Evolutionary conservation across 2,329 filamentous ascomycete species (phyloP), one percentile per base, ranked within the genome.

Genomic region (Ophiostoma ulmi): DNA sequence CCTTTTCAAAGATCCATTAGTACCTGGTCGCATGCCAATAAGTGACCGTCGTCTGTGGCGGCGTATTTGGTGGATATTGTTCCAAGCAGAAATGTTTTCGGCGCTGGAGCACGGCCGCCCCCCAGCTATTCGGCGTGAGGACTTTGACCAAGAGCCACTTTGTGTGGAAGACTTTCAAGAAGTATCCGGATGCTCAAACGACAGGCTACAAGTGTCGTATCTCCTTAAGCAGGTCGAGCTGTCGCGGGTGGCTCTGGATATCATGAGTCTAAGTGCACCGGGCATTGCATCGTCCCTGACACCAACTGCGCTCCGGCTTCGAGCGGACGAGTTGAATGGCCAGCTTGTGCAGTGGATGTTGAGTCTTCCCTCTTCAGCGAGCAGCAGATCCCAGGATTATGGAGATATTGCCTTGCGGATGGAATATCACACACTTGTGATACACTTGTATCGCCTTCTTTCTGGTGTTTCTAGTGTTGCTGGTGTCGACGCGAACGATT

Each of bases 61-160:
- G 7, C 75, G 80, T 5, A 73, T 81, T 4, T 82, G 80, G 79
- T 82, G 80, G 80, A 76, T 78, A 22, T 73, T 82, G 4, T 79
- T 80, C 61, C 80, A 81, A 71, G 78, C 78, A 48, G 80, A 82
- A 69, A 77, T 80, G 4, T 68, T 80, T 66, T 73, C 80, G 4
- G 78, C 80, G 0, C 73, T 78, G 13, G 75, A 79, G 20, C 83
- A 85, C 75, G 85, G 85, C 52, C 80, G 85, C 67, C 85, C 84
- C 22, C 82, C 84, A 74, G 81, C 83, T 26, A 83, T 86, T 71
- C 82, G 83, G 70, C 76, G 85, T 10, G 83, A 85, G 65, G 84
- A 86, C 70, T 84, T 80, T 14, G 84, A 86, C 75, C 81, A 84
- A 1, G 80, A 80, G 17, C 78, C 79, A 26, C 78, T 85, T 41